Evolutionary conservation across 139 green algal genomes (phyloP).

Genomic region (Deuterostichococcus epilithicus): DNA sequence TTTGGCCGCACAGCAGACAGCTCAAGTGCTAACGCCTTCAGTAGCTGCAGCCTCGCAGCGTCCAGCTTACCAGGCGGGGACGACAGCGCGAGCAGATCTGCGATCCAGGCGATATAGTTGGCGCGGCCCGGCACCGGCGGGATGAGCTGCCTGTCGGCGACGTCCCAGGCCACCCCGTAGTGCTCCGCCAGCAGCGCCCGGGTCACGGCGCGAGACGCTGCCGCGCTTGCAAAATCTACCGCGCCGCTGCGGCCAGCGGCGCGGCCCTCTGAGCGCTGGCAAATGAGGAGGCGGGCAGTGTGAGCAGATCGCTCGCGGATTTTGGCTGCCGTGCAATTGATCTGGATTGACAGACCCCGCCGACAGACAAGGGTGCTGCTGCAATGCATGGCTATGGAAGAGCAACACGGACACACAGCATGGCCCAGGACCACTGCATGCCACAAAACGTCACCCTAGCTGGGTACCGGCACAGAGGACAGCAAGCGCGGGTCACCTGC

Average conservation of each 20-base stretch:
- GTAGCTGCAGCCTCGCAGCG: background rate
- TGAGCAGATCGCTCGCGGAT: too few relatives aligned
- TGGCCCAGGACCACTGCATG: too few relatives aligned
- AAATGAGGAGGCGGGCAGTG: too few relatives aligned
- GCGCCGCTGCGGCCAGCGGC: conserved; percentile 30
- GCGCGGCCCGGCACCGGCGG: conserved; percentile 75
- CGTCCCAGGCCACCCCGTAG: conserved; percentile 67
- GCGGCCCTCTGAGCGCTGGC: background rate
- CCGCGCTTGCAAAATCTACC: conserved; percentile 65
- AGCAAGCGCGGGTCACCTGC: too few relatives aligned
- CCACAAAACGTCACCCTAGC: too few relatives aligned
- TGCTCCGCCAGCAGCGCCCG: conserved; percentile 60
- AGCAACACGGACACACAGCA: too few relatives aligned
- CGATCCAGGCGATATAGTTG: conserved; percentile 95
- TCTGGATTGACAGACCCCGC: too few relatives aligned
- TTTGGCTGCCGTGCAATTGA: too few relatives aligned
- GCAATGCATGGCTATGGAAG: too few relatives aligned
- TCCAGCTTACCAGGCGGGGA: conserved; percentile 23
- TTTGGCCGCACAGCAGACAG: background rate
- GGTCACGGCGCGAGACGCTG: conserved; percentile 73
- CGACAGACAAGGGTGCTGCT: too few relatives aligned
- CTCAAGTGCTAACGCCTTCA: background rate
- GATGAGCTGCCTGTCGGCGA: conserved; percentile 78
- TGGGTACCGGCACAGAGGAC: too few relatives aligned
- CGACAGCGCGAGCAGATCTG: conserved; percentile 77